Evolutionary conservation across 2,329 filamentous ascomycete species (phyloP), one percentile per base, ranked within the genome.

Genomic region (Botrytis medusae): DNA sequence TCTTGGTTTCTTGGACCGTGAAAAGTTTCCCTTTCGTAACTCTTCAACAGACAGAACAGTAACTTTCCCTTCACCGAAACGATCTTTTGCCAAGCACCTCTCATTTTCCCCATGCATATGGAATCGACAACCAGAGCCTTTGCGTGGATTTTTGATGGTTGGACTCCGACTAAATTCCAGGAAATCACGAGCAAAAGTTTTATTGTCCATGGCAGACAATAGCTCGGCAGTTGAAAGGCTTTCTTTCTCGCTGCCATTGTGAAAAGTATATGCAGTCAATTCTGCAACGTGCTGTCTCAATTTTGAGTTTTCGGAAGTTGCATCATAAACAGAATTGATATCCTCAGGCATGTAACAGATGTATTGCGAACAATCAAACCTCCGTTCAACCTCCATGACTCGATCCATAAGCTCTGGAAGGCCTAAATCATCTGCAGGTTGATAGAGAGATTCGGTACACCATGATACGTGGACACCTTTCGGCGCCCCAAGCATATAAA

Each of bases 311-410:
- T 22, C 5, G 7, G 3, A 12, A 44, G 37, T 63, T 7, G 1
- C 2, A 1, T 1, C n/a, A 22, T 64, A 64, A 10, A 34, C 8
- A 2, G 9, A 7, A 3, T 37, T 37, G 0, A 40, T 1, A 12
- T 10, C 1, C 2, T 40, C 20, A 2, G 8, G 9, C 10, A 3
- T 14, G 32, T 59, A 42, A 42, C 8, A 37, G 37, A 8, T 37
- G 37, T 4, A 8, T 8, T 37, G 37, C 37, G 37, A 37, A n/a
- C n/a, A n/a, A n/a, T n/a, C n/a, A n/a, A n/a, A n/a, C n/a, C n/a
- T n/a, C n/a, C n/a, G n/a, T n/a, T n/a, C n/a, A n/a, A n/a, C n/a
- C n/a, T n/a, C n/a, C n/a, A n/a, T n/a, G n/a, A n/a, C n/a, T n/a
- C n/a, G n/a, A n/a, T n/a, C n/a, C n/a, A n/a, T n/a, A n/a, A n/a